Evolutionary conservation across 805 yeast genomes (phyloP).

Genomic region (Dipodascopsis uninucleata): DNA sequence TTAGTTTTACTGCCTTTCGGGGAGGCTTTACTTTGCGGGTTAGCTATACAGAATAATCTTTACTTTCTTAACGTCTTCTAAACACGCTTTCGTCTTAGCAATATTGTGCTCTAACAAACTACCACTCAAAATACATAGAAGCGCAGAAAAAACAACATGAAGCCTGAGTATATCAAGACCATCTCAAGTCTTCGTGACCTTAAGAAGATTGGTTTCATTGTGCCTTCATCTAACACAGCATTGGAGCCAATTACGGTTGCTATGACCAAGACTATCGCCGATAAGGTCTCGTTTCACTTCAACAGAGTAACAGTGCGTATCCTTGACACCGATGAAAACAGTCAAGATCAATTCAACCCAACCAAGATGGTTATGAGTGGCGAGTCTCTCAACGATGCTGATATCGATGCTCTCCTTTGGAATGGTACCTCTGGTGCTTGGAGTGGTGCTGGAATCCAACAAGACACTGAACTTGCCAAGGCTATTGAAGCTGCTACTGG

Average conservation of each 20-base stretch:
- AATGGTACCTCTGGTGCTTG: slow-evolving; percentile 18
- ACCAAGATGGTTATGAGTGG: slow-evolving; percentile 16
- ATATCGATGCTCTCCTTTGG: slow-evolving; percentile 16
- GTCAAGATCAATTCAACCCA: slow-evolving; percentile 11
- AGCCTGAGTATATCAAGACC: no score
- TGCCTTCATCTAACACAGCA: slow-evolving; percentile 18
- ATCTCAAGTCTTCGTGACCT: slow-evolving; percentile 10
- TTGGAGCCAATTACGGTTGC: slow-evolving; percentile 14
- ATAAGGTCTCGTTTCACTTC: slow-evolving; percentile 14
- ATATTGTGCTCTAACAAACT: no score
- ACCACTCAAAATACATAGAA: no score
- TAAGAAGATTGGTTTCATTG: slow-evolving; percentile 15
- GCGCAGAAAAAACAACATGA: no score
- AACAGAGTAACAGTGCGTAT: slow-evolving; percentile 6
- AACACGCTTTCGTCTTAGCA: no score
- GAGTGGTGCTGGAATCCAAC: slow-evolving; percentile 13
- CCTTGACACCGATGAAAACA: slow-evolving; percentile 11
- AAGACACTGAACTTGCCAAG: slow-evolving; percentile 7
- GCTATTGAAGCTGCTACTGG: slow-evolving; percentile 13
- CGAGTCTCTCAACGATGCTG: slow-evolving; percentile 9
- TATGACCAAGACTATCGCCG: slow-evolving; percentile 9
- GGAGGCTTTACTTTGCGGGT: no score
- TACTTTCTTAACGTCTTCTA: no score
- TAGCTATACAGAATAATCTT: no score
- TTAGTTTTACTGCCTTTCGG: no score